Percentiles rank a stretch among this genome's conserved stretches.
Conservation (phyloP, 2,329 filamentous ascomycete species). For the Botryosphaeria agaves region DNA sequence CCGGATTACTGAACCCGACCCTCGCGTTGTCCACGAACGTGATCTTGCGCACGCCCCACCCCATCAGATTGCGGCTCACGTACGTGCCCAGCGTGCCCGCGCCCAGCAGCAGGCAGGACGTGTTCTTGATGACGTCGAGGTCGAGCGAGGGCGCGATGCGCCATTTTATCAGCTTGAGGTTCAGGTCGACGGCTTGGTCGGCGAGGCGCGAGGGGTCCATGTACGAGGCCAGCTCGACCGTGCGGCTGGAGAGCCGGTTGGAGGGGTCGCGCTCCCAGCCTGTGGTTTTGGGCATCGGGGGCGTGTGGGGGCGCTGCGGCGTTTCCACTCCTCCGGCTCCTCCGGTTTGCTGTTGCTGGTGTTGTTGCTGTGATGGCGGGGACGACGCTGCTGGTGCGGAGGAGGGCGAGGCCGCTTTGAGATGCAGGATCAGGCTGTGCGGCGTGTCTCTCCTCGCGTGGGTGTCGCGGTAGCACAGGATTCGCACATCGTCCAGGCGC, state of each 20-base stretch:
- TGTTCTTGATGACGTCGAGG: constrained; percentile 74
- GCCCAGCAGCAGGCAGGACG: constrained; percentile 77
- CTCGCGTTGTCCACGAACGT: constrained; percentile 89
- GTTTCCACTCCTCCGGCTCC: too few species aligned
- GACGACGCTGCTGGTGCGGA: constrained; percentile 6
- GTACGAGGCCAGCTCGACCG: constrained; percentile 74
- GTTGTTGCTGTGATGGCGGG: constrained; percentile 4
- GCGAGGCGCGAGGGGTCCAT: constrained; percentile 82
- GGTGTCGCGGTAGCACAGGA: constrained; percentile 80
- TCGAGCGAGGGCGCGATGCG: constrained; percentile 78
- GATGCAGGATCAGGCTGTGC: constrained; percentile 59
- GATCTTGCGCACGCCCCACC: constrained; percentile 89
- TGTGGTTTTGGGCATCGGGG: constrained; percentile 65
- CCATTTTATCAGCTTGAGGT: constrained; percentile 98
- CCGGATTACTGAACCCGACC: constrained; percentile 92
- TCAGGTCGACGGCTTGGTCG: constrained; percentile 88
- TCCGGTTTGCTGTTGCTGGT: constrained; percentile 6
- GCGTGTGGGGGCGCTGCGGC: constrained; percentile 10
- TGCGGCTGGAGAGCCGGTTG: constrained; percentile 60
- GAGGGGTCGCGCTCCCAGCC: constrained; percentile 81
- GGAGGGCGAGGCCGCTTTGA: constrained; percentile 36
- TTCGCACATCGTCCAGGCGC: constrained; percentile 56
- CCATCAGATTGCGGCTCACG: constrained; percentile 79
- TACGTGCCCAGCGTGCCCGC: constrained; percentile 90
- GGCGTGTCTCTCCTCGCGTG: constrained; percentile 62